phyloP scores from a whole-genome alignment of 2,329 filamentous ascomycete genomes.

The Escovopsis sp. region DNA sequence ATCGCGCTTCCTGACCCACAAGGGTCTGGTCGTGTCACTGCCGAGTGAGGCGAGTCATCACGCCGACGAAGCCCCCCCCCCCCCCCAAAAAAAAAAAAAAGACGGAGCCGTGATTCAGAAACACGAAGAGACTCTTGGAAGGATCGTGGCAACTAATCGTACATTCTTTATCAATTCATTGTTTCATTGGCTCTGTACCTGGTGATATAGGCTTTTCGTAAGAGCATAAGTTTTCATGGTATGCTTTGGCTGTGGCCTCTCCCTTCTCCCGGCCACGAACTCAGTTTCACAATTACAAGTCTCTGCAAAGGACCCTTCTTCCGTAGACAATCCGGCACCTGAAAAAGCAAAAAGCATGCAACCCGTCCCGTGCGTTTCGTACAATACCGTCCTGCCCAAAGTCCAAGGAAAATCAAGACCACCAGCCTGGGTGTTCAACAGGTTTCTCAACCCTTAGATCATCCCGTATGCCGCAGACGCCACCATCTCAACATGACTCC shows the following conservation, averaged over 20 bases:
- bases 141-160: too few species aligned
- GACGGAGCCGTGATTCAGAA: too few species aligned
- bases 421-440: constrained; percentile 4
- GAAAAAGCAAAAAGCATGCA: constrained; percentile 22
- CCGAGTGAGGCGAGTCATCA: too few species aligned
- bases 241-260: constrained; percentile 9
- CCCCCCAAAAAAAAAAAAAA: too few species aligned
- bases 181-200: constrained; percentile 2
- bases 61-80: not conserved
- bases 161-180: not conserved
- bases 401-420: constrained; percentile 17
- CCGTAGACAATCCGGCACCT: constrained; percentile 19
- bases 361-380: constrained; percentile 26
- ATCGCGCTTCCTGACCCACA: too few species aligned
- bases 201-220: constrained; percentile 3
- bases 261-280: constrained; percentile 9
- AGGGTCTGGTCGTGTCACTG: too few species aligned
- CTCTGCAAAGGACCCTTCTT: constrained; percentile 17
- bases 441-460: not conserved
- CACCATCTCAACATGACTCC: constrained; percentile 9
- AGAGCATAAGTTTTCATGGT: constrained; percentile 2
- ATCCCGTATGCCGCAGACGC: not conserved
- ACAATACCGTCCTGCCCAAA: constrained; percentile 27
- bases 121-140: too few species aligned
- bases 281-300: constrained; percentile 18